Conservation (phyloP, 768 basidiomycete species). For the Russula abietina region DNA sequence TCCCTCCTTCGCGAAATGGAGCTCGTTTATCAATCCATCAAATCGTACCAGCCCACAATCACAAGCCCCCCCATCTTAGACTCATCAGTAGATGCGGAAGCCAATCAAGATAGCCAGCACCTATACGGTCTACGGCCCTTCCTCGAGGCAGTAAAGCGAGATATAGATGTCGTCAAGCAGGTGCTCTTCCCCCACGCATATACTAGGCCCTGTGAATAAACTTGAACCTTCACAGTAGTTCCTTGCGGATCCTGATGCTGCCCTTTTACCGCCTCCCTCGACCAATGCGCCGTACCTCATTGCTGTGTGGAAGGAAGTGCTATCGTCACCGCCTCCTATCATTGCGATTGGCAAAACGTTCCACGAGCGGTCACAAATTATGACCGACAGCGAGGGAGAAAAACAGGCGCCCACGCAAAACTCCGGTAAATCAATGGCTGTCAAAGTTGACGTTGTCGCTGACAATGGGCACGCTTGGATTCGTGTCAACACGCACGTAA, state of each 20-base stretch:
- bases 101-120: constrained; percentile 19
- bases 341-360: constrained; percentile 56
- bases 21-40: constrained; percentile 27
- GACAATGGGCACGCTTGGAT: constrained; percentile 74
- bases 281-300: constrained; percentile 78
- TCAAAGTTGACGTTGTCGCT: constrained; percentile 79
- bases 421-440: constrained; percentile 26
- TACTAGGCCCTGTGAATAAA: constrained; percentile 5
- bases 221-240: constrained; percentile 47
- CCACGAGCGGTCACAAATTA: constrained; percentile 20
- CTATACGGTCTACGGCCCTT: constrained; percentile 40
- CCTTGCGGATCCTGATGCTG: constrained; percentile 43
- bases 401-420: constrained; percentile 18
- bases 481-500: constrained; percentile 77
- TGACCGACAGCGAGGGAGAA: background rate
- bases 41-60: constrained; percentile 27
- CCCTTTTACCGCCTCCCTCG: constrained; percentile 46
- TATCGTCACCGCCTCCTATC: constrained; percentile 53
- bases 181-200: constrained; percentile 27
- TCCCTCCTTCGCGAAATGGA: constrained; percentile 27
- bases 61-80: constrained; percentile 34
- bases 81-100: constrained; percentile 28
- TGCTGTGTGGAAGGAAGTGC: constrained; percentile 76
- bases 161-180: constrained; percentile 39
- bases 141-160: constrained; percentile 39